Percentiles rank a stretch among this genome's conserved stretches.
Evolutionary conservation across 208 protist species (phyloP).

Genomic region (Tetramitus jugosus): DNA sequence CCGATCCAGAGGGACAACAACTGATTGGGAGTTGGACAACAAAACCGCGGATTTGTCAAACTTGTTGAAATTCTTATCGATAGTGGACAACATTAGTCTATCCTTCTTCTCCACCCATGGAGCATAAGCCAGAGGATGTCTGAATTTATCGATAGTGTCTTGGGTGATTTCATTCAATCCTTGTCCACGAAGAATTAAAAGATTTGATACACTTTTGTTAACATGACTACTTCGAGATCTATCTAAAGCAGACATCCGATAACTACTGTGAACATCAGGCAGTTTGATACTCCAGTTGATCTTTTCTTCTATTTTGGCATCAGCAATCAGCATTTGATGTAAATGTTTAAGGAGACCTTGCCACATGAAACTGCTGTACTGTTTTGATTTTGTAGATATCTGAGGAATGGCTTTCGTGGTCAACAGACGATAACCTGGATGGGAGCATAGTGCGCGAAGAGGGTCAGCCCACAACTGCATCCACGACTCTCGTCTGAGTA

Average conservation of each 20-base stretch:
- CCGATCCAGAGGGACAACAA: slow-evolving; percentile 24
- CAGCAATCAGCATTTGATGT: slow-evolving; percentile 31
- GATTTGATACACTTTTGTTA: slow-evolving; percentile 11
- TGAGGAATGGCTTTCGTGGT: slow-evolving; percentile 26
- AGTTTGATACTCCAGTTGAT: slow-evolving; percentile 28
- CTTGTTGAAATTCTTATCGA: neutral
- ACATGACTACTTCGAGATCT: no score
- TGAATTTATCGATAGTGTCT: neutral
- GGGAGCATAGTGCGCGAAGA: slow-evolving; percentile 28
- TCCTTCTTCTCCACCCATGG: no score
- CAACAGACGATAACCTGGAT: slow-evolving; percentile 31
- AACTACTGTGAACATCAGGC: neutral
- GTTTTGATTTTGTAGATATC: slow-evolving; percentile 13
- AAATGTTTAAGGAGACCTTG: slow-evolving; percentile 25
- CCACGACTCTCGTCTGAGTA: no score
- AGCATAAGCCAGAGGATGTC: neutral
- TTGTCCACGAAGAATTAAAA: slow-evolving; percentile 26
- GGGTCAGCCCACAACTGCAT: slow-evolving; percentile 11
- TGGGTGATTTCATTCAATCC: neutral
- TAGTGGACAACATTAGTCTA: neutral
- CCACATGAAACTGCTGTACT: slow-evolving; percentile 30
- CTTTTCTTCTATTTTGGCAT: slow-evolving; percentile 20
- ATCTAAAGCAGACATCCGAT: no score
- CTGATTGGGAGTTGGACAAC: slow-evolving; percentile 23
- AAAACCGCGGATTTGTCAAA: neutral